These are phyloP conservation scores for Suillus brevipes DNA, from an alignment of 768 basidiomycete species.

Conservation along the genomic window DNA sequence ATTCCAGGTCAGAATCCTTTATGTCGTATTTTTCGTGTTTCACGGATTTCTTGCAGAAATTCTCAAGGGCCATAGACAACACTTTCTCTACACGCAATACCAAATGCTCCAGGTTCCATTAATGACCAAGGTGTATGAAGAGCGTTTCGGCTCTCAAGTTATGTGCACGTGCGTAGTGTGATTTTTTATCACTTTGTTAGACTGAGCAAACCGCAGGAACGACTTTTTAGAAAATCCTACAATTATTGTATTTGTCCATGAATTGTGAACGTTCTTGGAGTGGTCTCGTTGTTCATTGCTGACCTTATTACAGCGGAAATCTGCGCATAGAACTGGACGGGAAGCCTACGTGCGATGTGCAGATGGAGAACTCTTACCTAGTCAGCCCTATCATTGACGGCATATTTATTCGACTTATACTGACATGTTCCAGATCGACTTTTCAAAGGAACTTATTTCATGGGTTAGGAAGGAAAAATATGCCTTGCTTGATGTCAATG, in stretches of 20 bases:
- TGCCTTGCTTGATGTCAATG: slow-evolving; percentile 83
- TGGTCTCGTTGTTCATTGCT: neutral
- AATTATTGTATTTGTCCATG: slow-evolving; percentile 87
- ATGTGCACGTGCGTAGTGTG: slow-evolving; percentile 79
- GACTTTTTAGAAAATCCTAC: slow-evolving; percentile 79
- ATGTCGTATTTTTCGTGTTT: slow-evolving; percentile 7
- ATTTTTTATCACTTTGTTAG: neutral
- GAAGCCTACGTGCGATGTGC: slow-evolving; percentile 67
- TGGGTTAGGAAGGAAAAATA: slow-evolving; percentile 74
- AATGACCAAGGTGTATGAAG: slow-evolving; percentile 61
- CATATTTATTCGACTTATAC: slow-evolving; percentile 1
- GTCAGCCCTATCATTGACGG: slow-evolving; percentile 40
- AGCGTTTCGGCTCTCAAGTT: slow-evolving; percentile 77
- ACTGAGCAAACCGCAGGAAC: slow-evolving; percentile 42
- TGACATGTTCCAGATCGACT: slow-evolving; percentile 68
- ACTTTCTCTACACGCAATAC: slow-evolving; percentile 75
- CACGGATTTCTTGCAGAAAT: slow-evolving; percentile 51
- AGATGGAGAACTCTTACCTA: slow-evolving; percentile 81
- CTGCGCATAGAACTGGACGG: slow-evolving; percentile 81
- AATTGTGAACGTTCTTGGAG: slow-evolving; percentile 66
- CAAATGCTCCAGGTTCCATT: slow-evolving; percentile 83
- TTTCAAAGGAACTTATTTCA: slow-evolving; percentile 72
- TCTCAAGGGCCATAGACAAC: slow-evolving; percentile 85
- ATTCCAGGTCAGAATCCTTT: slow-evolving; percentile 57
- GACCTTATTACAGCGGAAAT: slow-evolving; percentile 64